A percentile compares a stretch with the other conserved stretches of the same genome.
Evolutionary conservation across 768 basidiomycete species (phyloP).

Genomic region (Auricularia heimuer): DNA sequence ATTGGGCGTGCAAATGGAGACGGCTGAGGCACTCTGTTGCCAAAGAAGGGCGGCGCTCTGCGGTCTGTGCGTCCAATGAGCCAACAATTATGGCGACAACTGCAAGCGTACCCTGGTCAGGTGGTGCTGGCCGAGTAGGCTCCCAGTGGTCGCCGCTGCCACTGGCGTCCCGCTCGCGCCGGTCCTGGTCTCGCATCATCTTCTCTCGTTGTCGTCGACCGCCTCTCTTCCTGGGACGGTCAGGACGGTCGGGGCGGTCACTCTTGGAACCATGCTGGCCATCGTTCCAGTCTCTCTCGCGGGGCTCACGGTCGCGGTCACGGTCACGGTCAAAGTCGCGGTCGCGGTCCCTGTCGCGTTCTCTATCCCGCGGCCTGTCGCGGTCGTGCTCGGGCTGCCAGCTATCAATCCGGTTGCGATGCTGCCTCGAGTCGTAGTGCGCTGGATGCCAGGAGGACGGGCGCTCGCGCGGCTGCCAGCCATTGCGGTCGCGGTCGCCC

Average conservation of each 20-base stretch:
- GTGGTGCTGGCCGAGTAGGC: too few relatives aligned
- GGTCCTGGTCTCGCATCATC: too few relatives aligned
- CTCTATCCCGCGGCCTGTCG: background rate
- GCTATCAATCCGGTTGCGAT: background rate
- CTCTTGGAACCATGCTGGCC: background rate
- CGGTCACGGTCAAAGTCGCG: background rate
- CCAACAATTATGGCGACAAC: too few relatives aligned
- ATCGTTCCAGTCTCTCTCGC: background rate
- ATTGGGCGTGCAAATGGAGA: slow-evolving; percentile 1
- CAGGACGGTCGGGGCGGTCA: too few relatives aligned
- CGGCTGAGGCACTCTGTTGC: background rate
- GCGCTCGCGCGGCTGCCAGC: slow-evolving; percentile 2
- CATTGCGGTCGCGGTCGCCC: background rate
- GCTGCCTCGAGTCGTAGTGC: background rate
- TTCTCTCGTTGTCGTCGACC: too few relatives aligned
- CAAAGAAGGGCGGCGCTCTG: background rate
- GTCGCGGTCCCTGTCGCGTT: background rate
- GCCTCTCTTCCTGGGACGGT: too few relatives aligned
- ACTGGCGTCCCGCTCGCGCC: background rate
- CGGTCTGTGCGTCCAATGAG: too few relatives aligned
- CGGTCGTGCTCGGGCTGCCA: background rate
- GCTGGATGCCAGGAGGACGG: background rate
- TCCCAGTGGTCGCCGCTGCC: too few relatives aligned
- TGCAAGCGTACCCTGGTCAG: too few relatives aligned
- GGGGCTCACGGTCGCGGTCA: background rate